Evolutionary conservation across 768 basidiomycete species (phyloP).

Genomic region (Kwoniella sp.): DNA sequence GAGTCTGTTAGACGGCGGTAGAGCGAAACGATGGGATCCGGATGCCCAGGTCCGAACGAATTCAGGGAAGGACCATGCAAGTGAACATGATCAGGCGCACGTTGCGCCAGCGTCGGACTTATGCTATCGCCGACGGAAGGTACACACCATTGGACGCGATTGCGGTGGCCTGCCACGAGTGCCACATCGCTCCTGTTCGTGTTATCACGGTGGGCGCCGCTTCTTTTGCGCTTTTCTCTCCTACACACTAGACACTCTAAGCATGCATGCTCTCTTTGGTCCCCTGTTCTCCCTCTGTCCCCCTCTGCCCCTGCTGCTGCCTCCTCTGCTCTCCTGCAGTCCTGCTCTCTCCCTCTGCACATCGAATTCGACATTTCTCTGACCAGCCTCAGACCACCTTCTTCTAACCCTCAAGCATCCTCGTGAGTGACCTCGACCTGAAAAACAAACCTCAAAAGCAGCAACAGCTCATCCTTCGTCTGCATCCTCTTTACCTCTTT

Average conservation of each 20-base stretch:
- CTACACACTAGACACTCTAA: too few species aligned
- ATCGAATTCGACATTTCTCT: conserved; percentile 10
- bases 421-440: conserved; percentile 14
- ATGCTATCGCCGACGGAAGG: conserved; percentile 7
- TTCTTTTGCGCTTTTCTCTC: not conserved
- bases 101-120: conserved; percentile 6
- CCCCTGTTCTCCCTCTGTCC: not conserved
- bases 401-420: conserved; percentile 20
- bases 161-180: too few species aligned
- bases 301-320: not conserved
- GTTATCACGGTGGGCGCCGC: not conserved
- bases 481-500: not conserved
- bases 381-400: not conserved
- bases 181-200: too few species aligned
- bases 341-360: not conserved
- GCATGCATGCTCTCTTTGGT: too few species aligned
- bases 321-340: not conserved
- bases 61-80: not conserved
- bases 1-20: too few species aligned
- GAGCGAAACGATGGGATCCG: too few species aligned
- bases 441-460: not conserved
- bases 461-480: conserved; percentile 9
- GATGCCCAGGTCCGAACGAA: not conserved
- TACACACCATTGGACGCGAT: too few species aligned
- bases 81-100: not conserved